These are phyloP conservation scores for Anthoceros angustus DNA, from an alignment of 225 moss, liverwort and hornwort species.

Conservation along the genomic window DNA sequence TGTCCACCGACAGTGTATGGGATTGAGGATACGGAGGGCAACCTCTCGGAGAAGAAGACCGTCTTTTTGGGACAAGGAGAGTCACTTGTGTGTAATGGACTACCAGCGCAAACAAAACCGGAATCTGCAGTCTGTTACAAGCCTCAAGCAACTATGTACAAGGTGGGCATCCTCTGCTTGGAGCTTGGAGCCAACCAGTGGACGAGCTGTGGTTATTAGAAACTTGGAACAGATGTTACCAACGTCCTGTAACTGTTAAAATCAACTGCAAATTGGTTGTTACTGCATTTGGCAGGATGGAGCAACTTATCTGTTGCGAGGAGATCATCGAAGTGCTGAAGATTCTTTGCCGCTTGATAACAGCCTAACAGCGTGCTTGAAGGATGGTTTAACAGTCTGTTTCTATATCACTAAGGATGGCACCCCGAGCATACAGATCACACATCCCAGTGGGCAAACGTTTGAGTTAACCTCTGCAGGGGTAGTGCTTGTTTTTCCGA, in stretches of 20 bases:
- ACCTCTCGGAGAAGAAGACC: background rate
- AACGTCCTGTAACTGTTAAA: no score
- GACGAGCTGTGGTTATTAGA: no score
- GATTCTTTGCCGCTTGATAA: background rate
- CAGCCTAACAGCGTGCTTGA: slow-evolving; percentile 50
- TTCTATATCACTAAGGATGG: slow-evolving; percentile 58
- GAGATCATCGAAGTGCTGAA: background rate
- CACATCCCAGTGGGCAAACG: slow-evolving; percentile 35
- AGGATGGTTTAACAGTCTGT: slow-evolving; percentile 58
- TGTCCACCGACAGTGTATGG: background rate
- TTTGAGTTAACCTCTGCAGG: slow-evolving; percentile 68
- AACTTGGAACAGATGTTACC: no score
- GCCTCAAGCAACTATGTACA: background rate
- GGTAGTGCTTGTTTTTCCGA: slow-evolving; percentile 44
- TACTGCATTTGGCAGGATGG: background rate
- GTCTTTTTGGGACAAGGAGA: background rate
- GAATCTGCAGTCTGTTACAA: background rate
- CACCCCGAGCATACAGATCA: slow-evolving; percentile 63
- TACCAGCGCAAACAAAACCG: background rate
- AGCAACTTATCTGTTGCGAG: background rate
- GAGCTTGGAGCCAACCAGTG: no score
- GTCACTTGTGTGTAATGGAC: background rate
- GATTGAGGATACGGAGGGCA: background rate
- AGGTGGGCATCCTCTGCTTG: background rate
- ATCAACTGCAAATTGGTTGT: no score